phyloP scores from a whole-genome alignment of 139 green algal species.

The Zygnema circumcarinatum region DNA sequence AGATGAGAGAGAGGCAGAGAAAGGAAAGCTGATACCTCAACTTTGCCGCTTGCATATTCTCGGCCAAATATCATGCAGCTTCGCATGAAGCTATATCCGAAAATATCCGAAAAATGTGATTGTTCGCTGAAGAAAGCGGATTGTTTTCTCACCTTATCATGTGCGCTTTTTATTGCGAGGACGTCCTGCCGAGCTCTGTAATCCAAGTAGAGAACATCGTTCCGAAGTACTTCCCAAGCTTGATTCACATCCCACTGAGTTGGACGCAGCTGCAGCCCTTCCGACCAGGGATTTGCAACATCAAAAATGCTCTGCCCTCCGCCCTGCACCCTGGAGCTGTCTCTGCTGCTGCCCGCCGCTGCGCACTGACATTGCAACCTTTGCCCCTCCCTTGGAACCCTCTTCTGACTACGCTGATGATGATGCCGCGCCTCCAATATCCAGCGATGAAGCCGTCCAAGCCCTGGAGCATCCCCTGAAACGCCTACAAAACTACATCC shows the following conservation, averaged over 20 bases:
- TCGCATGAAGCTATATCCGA: too few relatives aligned
- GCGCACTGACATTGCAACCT: not conserved
- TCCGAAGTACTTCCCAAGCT: slow-evolving; percentile 39
- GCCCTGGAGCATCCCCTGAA: too few relatives aligned
- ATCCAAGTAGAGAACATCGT: slow-evolving; percentile 44
- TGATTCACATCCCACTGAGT: slow-evolving; percentile 15
- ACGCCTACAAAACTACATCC: too few relatives aligned
- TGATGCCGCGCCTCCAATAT: too few relatives aligned
- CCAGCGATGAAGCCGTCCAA: too few relatives aligned
- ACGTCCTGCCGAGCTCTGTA: slow-evolving; percentile 40
- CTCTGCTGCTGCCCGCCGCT: not conserved
- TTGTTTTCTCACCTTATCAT: slow-evolving; percentile 25
- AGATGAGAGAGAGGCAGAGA: slow-evolving; percentile 12
- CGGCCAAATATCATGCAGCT: too few relatives aligned
- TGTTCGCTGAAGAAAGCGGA: too few relatives aligned
- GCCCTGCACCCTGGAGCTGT: not conserved
- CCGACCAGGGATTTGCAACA: slow-evolving; percentile 3
- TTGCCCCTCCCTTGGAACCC: too few relatives aligned
- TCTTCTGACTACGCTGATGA: too few relatives aligned
- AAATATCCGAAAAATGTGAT: too few relatives aligned
- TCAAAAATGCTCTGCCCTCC: not conserved
- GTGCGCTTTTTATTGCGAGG: slow-evolving; percentile 42
- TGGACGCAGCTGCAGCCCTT: not conserved
- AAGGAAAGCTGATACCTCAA: not conserved
- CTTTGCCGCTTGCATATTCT: not conserved